A percentile compares a stretch with the other conserved stretches of the same genome.
These are phyloP conservation scores for Termitomyces sp. DNA, from an alignment of 1,284 basidiomycete species.

Conservation along the genomic window DNA sequence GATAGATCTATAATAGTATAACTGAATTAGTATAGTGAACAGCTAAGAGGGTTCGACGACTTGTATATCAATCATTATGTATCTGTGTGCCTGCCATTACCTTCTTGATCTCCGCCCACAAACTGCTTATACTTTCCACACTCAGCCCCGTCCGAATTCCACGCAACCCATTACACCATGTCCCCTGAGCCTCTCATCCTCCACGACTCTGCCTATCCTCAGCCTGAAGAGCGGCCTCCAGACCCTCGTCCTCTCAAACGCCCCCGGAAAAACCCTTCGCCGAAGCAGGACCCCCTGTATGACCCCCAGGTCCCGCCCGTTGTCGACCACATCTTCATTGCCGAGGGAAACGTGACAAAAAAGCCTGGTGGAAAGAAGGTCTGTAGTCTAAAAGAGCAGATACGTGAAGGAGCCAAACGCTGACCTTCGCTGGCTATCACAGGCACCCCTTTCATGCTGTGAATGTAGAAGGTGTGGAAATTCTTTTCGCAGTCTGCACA, in stretches of 20 bases:
- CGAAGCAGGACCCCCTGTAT: conserved; percentile 20
- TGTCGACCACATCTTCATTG: conserved; percentile 38
- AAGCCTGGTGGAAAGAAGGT: conserved; percentile 37
- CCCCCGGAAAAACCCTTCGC: conserved; percentile 24
- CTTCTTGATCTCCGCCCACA: conserved; percentile 21
- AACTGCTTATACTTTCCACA: conserved; percentile 25
- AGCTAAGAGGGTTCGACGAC: conserved; percentile 7
- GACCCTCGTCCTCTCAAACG: conserved; percentile 31
- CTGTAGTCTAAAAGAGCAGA: conserved; percentile 3
- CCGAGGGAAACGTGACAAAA: conserved; percentile 31
- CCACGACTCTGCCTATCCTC: conserved; percentile 15
- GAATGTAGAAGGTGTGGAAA: conserved; percentile 50
- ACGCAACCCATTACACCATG: conserved; percentile 25
- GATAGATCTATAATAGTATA: neutral
- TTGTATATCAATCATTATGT: conserved; percentile 11
- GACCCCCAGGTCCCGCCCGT: conserved; percentile 18
- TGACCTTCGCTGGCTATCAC: neutral
- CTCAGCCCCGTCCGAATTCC: conserved; percentile 32
- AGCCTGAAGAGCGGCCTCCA: conserved; percentile 19
- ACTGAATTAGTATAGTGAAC: neutral
- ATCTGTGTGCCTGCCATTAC: conserved; percentile 10
- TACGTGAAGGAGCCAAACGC: neutral
- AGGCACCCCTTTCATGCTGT: conserved; percentile 50
- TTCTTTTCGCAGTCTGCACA: neutral
- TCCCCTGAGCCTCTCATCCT: conserved; percentile 21